A percentile compares a stretch with the other conserved stretches of the same genome.
Evolutionary conservation across 177 flowering plant genomes (phyloP).

Genomic region (Tripterygium wilfordii): DNA sequence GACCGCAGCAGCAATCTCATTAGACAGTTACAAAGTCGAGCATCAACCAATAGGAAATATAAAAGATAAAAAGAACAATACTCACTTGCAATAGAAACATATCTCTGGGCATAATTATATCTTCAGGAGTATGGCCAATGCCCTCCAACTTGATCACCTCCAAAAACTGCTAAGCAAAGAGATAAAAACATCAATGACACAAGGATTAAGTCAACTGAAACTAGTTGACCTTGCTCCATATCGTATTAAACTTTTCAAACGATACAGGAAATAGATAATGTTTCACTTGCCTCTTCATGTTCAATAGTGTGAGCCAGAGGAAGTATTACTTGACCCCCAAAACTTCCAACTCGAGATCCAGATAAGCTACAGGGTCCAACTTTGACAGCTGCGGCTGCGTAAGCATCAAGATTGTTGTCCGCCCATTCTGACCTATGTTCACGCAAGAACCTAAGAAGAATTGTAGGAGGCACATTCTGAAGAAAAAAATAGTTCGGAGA

Average conservation of each 20-base stretch:
- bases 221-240: too few relatives aligned
- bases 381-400: slow-evolving; percentile 83
- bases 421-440: slow-evolving; percentile 99
- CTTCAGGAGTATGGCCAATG: slow-evolving; percentile 65
- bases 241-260: too few relatives aligned
- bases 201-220: too few relatives aligned
- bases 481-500: too few relatives aligned
- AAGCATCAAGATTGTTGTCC: slow-evolving; percentile 85
- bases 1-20: too few relatives aligned
- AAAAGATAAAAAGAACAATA: not conserved
- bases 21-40: not conserved
- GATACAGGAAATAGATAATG: not conserved
- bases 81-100: slow-evolving; percentile 88
- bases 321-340: slow-evolving; percentile 86
- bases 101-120: slow-evolving; percentile 68
- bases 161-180: slow-evolving; percentile 48
- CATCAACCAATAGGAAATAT: not conserved
- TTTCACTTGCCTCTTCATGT: slow-evolving; percentile 75
- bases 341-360: slow-evolving; percentile 66
- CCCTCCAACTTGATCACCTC: slow-evolving; percentile 93
- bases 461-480: slow-evolving; percentile 97
- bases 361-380: slow-evolving; percentile 74
- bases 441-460: slow-evolving; percentile 81
- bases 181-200: not conserved
- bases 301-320: slow-evolving; percentile 95